These are phyloP conservation scores for Aotearoamyces nothofagi DNA, from an alignment of 2,329 filamentous ascomycete species.

Conservation along the genomic window DNA sequence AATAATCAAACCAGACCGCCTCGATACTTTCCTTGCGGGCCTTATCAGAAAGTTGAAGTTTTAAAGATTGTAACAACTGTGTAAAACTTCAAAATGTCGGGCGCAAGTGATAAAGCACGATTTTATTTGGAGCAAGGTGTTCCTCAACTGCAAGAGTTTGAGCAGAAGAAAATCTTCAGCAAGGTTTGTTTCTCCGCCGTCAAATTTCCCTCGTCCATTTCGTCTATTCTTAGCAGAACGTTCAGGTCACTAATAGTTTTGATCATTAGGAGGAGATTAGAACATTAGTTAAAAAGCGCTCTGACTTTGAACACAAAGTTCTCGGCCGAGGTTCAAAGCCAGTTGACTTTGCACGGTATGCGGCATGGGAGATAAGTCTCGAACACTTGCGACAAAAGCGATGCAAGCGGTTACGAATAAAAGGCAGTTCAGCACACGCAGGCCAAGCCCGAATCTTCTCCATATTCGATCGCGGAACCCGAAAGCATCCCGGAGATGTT, in stretches of 20 bases:
- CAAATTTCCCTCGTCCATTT: conserved; percentile 5
- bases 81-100: conserved; percentile 46
- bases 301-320: conserved; percentile 83
- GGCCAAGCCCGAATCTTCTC: conserved; percentile 76
- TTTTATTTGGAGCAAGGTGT: conserved; percentile 90
- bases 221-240: conserved; percentile 1
- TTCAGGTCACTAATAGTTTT: too few relatives aligned
- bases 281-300: conserved; percentile 77
- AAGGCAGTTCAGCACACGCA: conserved; percentile 45
- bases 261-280: conserved; percentile 70
- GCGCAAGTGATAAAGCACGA: conserved; percentile 81
- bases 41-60: too few relatives aligned
- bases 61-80: too few relatives aligned
- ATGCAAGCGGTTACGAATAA: conserved; percentile 66
- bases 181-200: conserved; percentile 33
- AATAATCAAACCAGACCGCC: too few relatives aligned
- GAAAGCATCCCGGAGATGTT: conserved; percentile 68
- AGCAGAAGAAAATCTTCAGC: conserved; percentile 81
- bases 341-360: conserved; percentile 72
- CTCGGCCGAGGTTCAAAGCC: conserved; percentile 67
- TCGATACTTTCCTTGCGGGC: too few relatives aligned
- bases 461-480: conserved; percentile 74
- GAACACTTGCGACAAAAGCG: conserved; percentile 71
- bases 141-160: conserved; percentile 82
- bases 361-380: conserved; percentile 52